Evolutionary conservation across 2,329 filamentous ascomycete genomes (phyloP), one percentile per base, ranked within the genome.

Genomic region (Phialophora chinensis): DNA sequence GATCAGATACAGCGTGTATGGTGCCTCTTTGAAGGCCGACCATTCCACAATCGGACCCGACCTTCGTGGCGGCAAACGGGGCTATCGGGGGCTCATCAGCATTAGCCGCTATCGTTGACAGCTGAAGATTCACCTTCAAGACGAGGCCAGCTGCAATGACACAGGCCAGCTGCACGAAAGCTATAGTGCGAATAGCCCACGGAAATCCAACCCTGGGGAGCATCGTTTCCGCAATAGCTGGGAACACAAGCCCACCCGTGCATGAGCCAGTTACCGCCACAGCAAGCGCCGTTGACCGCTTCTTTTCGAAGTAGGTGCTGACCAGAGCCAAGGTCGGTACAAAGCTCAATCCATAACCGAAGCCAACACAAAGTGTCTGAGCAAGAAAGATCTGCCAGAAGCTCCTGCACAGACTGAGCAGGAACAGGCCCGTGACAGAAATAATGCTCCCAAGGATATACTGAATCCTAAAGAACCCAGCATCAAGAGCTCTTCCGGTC

Each of bases 241-340:
- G 88, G 72, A 88, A 91, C 2, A 90, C 80, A 29, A 90, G 77
- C 0, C 88, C 88, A 0, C 89, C 89, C 0, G 85, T 85, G 0
- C 83, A 83, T 20, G 85, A 86, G 0, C 89, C 89, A 0, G 83
- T 84, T 0, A 87, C 86, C 7, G 82, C 82, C 6, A 88, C 80
- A 0, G 86, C 86, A 25, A 90, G 80, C 0, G 88, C 88, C 2
- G 89, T 78, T 0, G 82, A 83, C 5, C 85, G 81, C 27, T 84
- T 84, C 17, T 76, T 82, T 5, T 79, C 79, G 70, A 90, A 91
- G 60, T 89, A 89, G 0, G 86, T 88, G n/a, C 85, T 80, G 11
- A 86, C 77, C 27, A 88, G 76, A 17, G 84, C 80, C 33, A 86
- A 71, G 23, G 80, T 83, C 35, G 86, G 82, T 49, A 82, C 81